A percentile compares a stretch with the other conserved stretches of the same genome.
Conservation (phyloP, 768 basidiomycete species). For the Suillus variegatus region DNA sequence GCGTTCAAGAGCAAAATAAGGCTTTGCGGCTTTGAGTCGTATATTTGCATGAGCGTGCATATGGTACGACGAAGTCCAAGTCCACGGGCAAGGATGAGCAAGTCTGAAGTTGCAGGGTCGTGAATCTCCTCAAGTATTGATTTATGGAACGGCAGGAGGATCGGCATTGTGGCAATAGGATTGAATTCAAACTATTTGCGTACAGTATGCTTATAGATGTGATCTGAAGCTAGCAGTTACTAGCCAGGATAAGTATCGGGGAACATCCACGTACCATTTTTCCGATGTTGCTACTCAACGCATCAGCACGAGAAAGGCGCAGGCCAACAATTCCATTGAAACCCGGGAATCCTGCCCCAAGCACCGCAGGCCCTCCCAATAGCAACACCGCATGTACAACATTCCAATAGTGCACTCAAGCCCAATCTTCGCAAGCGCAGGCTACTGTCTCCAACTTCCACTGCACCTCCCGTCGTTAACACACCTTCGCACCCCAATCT, state of each 20-base stretch:
- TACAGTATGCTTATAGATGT: not conserved
- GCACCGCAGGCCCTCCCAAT: not conserved
- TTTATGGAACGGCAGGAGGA: constrained; percentile 64
- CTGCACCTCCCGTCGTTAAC: not conserved
- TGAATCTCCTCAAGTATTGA: constrained; percentile 66
- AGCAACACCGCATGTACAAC: not conserved
- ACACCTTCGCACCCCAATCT: not conserved
- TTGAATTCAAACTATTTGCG: not conserved
- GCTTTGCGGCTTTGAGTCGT: constrained; percentile 82
- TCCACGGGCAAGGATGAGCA: constrained; percentile 84
- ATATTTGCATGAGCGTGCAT: constrained; percentile 90
- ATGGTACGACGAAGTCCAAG: constrained; percentile 83
- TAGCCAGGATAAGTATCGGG: too few species aligned
- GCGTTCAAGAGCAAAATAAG: constrained; percentile 86
- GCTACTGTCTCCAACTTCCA: not conserved
- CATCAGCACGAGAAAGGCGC: not conserved
- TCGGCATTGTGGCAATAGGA: not conserved
- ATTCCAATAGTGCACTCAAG: not conserved
- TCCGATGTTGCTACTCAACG: not conserved
- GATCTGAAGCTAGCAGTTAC: too few species aligned
- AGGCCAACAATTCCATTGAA: not conserved
- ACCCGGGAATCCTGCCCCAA: not conserved
- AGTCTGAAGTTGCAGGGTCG: constrained; percentile 72
- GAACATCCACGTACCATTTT: too few species aligned
- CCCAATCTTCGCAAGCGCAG: not conserved